Percentiles rank a stretch among this genome's conserved stretches.
Conservation (phyloP, 495 filamentous ascomycete species). For the Cenococcum geophilum region DNA sequence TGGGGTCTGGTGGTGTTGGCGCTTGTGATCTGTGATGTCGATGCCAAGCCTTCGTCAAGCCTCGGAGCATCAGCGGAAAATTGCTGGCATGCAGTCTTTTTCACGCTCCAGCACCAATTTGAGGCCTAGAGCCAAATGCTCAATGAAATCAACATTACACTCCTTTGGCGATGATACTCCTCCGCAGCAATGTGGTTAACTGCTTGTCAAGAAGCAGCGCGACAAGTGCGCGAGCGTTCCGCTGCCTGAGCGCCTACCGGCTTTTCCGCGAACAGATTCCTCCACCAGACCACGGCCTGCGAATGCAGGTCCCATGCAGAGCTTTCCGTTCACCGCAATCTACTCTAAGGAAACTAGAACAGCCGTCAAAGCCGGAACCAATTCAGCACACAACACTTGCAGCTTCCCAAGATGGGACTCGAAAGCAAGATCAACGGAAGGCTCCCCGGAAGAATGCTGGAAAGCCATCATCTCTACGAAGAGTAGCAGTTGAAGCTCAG, state of each 20-base stretch:
- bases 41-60: slow-evolving; percentile 16
- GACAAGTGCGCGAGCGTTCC: slow-evolving; percentile 2
- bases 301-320: background rate
- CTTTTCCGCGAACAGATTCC: background rate
- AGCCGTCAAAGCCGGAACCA: background rate
- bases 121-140: slow-evolving; percentile 15
- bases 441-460: slow-evolving; percentile 16
- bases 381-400: background rate
- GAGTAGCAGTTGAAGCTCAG: slow-evolving; percentile 39
- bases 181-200: slow-evolving; percentile 22
- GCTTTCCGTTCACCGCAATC: background rate
- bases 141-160: background rate
- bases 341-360: slow-evolving; percentile 1
- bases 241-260: slow-evolving; percentile 5
- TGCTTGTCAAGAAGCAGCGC: slow-evolving; percentile 18
- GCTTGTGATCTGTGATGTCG: slow-evolving; percentile 23
- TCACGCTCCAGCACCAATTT: background rate
- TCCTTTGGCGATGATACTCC: slow-evolving; percentile 21
- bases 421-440: slow-evolving; percentile 17
- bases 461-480: slow-evolving; percentile 34
- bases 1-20: slow-evolving; percentile 9
- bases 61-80: background rate
- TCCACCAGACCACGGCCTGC: background rate
- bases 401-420: background rate
- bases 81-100: background rate